Evolutionary conservation across 805 yeast species (phyloP), one percentile per base, ranked within the genome.

Genomic region (Ogataea siamensis): DNA sequence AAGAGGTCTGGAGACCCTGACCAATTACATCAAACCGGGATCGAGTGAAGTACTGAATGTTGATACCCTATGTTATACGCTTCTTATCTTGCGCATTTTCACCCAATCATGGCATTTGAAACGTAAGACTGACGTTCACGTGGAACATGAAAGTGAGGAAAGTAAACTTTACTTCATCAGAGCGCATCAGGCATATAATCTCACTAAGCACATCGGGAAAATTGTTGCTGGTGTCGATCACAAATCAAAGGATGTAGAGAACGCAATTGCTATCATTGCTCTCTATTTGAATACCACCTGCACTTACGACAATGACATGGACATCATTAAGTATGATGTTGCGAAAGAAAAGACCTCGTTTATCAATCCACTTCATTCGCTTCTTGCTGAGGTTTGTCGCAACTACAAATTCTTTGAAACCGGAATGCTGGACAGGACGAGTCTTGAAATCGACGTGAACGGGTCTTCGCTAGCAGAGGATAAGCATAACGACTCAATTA

Each of bases 41-140:
- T 28, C 37, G 5, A 46, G 41, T 1, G 49, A 43, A 33, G 26
- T 60, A 5, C 43, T 60, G 21, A 25, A 38, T 11, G 36, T 44
- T 13, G 41, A 45, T 6, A 48, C 47, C 19, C 54, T 80, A 28
- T 53, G 62, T 7, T 56, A 71, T 22, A 38, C 78, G 1, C 54
- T 76, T 2, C 55, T 70, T 8, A 62, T 79, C n/a, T 63, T 79
- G 18, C 67, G 72, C 37, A 55, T 66, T 12, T 81, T 78, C 54
- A 83, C 81, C 50, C 78, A 80, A 16, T 72, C 73, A 26, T 75
- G 75, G 68, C 66, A 71, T 17, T 59, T 81, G 19, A 66, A 57
- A 39, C 68, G 87, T 42, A 80, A 79, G 45, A 67, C 67, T 29
- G 91, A 87, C 8, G 81, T 78, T 6, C 91, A 83, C 60, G 85